Base-by-base conservation (phyloP, 2,329 filamentous ascomycete genomes). In the Leptosphaerulina australis region DNA sequence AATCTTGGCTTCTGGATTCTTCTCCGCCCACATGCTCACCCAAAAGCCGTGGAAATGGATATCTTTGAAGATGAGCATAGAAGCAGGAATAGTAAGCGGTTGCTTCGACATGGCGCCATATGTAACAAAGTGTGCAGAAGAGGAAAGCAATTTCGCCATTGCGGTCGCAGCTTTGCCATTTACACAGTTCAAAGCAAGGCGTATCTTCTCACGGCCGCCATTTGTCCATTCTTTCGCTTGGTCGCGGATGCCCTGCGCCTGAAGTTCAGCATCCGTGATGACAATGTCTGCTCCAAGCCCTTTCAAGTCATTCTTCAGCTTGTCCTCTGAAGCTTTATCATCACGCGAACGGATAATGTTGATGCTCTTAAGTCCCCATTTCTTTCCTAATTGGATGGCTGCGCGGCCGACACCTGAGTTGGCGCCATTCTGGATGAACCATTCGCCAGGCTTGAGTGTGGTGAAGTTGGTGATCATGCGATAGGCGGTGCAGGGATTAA, bases 371-470 rank as follows among this genome's bases (percentile, higher is more conserved):
- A 94, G 82, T 0, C 93, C 93, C 93, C 92, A 97, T 44, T 91
- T 81, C 62, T 77, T 81, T 1, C 84, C 93, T 1, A 99, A 79
- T 76, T 99, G 94, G 58, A 97, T 94, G 9, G 91, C 93, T 2
- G 92, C 89, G 29, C 94, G 81, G 1, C 94, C 94, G 12, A 99
- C 94, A 9, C 91, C 94, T 31, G 86, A 91, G 74, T 99, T 99
- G 29, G 93, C 94, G 6, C 93, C 94, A 71, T 99, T 99, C 75
- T 99, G 94, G 36, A 99, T 86, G 69, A 97, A 90, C 92, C 93
- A 99, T 48, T 95, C 88, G 45, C 92, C 89, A n/a, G 85, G 83
- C 46, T 81, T 69, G 67, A 87, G 74, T 3, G 77, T 69, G 60
- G 80, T 85, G 67, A 93, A 97, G 69, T 93, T 89, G 48, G 86